Conservation (phyloP, 345 rosid species). For the Bruguiera gymnorhiza region DNA sequence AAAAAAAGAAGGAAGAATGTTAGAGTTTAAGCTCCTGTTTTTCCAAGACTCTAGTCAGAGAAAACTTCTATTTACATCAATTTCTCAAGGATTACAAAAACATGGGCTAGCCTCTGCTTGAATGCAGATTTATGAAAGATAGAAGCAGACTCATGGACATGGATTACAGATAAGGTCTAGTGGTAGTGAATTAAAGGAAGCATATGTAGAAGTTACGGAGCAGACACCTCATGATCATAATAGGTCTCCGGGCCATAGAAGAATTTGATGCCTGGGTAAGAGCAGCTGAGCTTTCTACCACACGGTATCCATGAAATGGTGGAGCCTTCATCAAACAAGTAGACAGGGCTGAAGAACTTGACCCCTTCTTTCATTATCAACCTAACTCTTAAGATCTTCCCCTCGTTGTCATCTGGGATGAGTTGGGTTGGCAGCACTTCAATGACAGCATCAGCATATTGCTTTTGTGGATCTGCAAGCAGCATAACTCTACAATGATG, state of each 20-base stretch:
- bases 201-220: not conserved
- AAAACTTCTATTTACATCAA: not conserved
- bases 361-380: constrained; percentile 97
- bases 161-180: not conserved
- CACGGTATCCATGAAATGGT: constrained; percentile 92
- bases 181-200: not conserved
- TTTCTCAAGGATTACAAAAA: too few relatives aligned
- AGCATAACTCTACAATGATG: not conserved
- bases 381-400: constrained; percentile 86
- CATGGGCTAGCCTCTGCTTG: too few relatives aligned
- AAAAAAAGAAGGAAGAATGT: not conserved
- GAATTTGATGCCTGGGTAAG: constrained; percentile 97
- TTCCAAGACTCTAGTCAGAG: not conserved
- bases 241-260: constrained; percentile 74
- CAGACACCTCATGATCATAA: constrained; percentile 67
- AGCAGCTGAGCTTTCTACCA: constrained; percentile 93
- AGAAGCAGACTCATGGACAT: too few relatives aligned
- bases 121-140: too few relatives aligned
- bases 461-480: constrained; percentile 91
- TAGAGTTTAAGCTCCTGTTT: not conserved
- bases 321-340: constrained; percentile 95
- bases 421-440: constrained; percentile 88
- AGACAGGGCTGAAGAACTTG: constrained; percentile 75
- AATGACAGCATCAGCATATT: constrained; percentile 86
- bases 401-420: constrained; percentile 88